Evolutionary conservation across 2,329 filamentous ascomycete genomes (phyloP).

Genomic region (Aureobasidium pullulans): DNA sequence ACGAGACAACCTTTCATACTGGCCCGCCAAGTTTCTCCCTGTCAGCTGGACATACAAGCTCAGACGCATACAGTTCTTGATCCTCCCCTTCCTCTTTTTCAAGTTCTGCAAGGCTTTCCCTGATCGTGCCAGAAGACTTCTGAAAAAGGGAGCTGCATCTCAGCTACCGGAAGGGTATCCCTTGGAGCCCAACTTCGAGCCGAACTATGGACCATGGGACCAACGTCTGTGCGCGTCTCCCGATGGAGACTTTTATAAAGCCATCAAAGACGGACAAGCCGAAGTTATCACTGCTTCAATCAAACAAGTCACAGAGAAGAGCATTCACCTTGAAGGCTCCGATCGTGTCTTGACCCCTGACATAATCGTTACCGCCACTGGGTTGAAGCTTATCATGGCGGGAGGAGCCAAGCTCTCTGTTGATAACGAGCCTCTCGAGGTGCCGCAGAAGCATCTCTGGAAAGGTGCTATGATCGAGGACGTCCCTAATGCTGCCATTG

Average conservation of each 20-base stretch:
- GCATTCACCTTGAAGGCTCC: constrained; percentile 41
- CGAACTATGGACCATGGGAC: constrained; percentile 50
- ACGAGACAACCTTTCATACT: constrained; percentile 25
- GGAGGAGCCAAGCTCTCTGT: constrained; percentile 46
- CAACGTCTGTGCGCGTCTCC: constrained; percentile 69
- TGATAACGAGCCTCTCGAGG: constrained; percentile 41
- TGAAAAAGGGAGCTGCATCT: constrained; percentile 38
- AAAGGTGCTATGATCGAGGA: constrained; percentile 55
- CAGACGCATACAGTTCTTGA: constrained; percentile 30
- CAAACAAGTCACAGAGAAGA: constrained; percentile 40
- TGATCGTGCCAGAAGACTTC: constrained; percentile 21
- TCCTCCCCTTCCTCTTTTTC: constrained; percentile 28
- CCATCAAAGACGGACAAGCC: constrained; percentile 44
- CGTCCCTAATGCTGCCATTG: constrained; percentile 52
- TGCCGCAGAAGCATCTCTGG: constrained; percentile 51
- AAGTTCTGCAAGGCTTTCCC: constrained; percentile 28
- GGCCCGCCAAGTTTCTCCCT: constrained; percentile 34
- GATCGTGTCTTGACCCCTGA: constrained; percentile 46
- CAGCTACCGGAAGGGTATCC: constrained; percentile 41
- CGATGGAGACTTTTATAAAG: constrained; percentile 52
- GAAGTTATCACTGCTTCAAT: constrained; percentile 51
- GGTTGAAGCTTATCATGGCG: constrained; percentile 49
- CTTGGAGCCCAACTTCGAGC: constrained; percentile 40
- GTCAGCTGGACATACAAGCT: constrained; percentile 21
- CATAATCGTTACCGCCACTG: constrained; percentile 59